Evolutionary conservation across 2,329 filamentous ascomycete genomes (phyloP).

Genomic region (Huntiella abstrusa): DNA sequence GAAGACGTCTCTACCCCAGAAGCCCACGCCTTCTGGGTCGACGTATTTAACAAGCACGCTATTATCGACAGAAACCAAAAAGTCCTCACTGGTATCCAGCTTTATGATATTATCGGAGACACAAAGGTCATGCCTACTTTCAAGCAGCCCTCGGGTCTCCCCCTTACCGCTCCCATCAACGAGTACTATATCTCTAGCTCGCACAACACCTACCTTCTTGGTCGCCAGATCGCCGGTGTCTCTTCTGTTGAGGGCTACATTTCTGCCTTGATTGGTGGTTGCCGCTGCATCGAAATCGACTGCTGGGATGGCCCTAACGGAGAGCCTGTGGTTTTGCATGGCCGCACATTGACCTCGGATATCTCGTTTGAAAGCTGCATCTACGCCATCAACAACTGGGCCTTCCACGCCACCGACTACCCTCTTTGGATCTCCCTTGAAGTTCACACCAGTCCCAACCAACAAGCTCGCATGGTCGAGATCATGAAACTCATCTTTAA

Average conservation of each 20-base stretch:
- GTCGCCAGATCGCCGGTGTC: constrained; percentile 71
- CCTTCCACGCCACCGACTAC: constrained; percentile 71
- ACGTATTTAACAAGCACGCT: constrained; percentile 51
- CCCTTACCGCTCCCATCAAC: constrained; percentile 45
- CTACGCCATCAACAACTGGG: constrained; percentile 83
- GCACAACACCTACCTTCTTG: constrained; percentile 92
- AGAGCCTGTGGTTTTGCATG: constrained; percentile 77
- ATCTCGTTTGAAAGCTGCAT: constrained; percentile 86
- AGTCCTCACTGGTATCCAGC: constrained; percentile 43
- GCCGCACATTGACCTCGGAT: constrained; percentile 69
- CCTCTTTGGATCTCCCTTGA: constrained; percentile 90
- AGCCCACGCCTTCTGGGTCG: constrained; percentile 42
- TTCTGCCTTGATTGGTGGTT: constrained; percentile 67
- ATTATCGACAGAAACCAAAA: not conserved
- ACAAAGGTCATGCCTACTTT: too few species aligned
- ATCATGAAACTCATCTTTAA: constrained; percentile 78
- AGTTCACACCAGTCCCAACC: constrained; percentile 70
- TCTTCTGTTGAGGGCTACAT: constrained; percentile 96
- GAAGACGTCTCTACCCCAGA: constrained; percentile 51
- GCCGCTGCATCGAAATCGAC: constrained; percentile 90
- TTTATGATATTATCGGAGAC: too few species aligned
- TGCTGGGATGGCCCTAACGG: constrained; percentile 91
- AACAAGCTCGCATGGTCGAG: constrained; percentile 75
- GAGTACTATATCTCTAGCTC: constrained; percentile 98
- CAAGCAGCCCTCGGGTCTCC: too few species aligned